phyloP scores from a whole-genome alignment of 495 filamentous ascomycete genomes.

The Talaromyces stipitatus region DNA sequence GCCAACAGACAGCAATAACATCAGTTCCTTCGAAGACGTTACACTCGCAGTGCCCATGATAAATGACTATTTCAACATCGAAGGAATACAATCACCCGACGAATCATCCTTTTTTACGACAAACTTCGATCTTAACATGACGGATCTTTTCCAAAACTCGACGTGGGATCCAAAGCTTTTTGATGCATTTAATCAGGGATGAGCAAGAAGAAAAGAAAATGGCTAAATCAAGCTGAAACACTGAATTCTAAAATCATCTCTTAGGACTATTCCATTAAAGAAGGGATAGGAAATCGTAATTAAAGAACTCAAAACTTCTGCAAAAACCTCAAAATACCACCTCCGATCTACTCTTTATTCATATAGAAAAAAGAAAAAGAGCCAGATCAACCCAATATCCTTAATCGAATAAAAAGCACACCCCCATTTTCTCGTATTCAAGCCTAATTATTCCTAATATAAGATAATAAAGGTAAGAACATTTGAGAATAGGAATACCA shows the following conservation, averaged over 20 bases:
- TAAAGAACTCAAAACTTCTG: no score
- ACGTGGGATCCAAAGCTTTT: conserved; percentile 27
- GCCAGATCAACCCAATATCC: conserved; percentile 3
- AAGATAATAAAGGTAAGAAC: background rate
- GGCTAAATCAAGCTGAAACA: no score
- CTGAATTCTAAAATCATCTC: no score
- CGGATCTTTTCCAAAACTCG: conserved; percentile 28
- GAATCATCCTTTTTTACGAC: conserved; percentile 10
- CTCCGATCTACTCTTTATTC: background rate
- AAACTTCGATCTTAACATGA: conserved; percentile 32
- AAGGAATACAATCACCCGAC: background rate
- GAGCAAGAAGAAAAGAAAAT: no score
- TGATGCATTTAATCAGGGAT: conserved; percentile 21
- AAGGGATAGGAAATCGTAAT: no score
- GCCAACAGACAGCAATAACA: background rate
- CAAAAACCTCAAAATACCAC: background rate
- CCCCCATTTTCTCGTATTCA: background rate
- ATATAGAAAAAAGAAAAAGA: background rate
- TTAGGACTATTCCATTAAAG: no score
- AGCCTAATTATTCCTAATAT: conserved; percentile 1
- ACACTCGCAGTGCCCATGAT: background rate
- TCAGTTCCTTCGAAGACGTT: background rate
- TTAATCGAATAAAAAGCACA: conserved; percentile 1
- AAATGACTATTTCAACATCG: background rate
- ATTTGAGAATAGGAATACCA: background rate